Base-by-base conservation (phyloP, 495 filamentous ascomycete genomes). In the Daldinia loculata region DNA sequence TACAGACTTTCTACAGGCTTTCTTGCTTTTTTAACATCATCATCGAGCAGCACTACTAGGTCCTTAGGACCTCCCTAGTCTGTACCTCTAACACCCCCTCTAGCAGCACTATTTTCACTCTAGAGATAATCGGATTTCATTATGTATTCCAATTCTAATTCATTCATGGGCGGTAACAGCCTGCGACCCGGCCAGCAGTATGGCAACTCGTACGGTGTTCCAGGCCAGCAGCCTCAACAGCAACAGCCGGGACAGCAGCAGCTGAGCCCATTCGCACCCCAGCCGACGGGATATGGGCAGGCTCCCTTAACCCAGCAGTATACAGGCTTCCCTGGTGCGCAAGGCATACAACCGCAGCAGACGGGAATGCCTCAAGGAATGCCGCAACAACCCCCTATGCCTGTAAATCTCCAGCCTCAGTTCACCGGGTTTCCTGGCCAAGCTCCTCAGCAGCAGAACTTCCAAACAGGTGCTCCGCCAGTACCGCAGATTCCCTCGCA, bases 131-230 rank as follows among this genome's bases (percentile, higher is more conserved):
- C 22, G 55, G 45, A 15, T 36, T 48, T 52, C 58, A 68, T 78
- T 82, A 97, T 97, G 94, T 97, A 90, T 83, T 94, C 93, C 45
- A 92, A 90, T 76, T 92, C 93, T 65, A 94, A 90, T 84, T 90
- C 92, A 56, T 97, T 89, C 77, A 84, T 95, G 67, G 92, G 93
- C 80, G 87, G 84, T 79, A 92, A 89, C 79, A 90, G 82, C 81
- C 83, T 87, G 77, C 93, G 92, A 67, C 91, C 92, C 8, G 91
- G 89, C 63, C 87, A 84, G 71, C 89, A 88, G 80, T 89, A 87
- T 84, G 85, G 83, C 51, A 78, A 80, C 80, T 75, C 84, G 62
- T 81, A 81, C 77, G 80, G 74, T 57, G 80, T 81, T 61, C 84
- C 78, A 58, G 84, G 84, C 32, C 89, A 88, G 70, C 88, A 87